Conservation (phyloP, 495 filamentous ascomycete genomes). For the Choiromyces venosus region DNA sequence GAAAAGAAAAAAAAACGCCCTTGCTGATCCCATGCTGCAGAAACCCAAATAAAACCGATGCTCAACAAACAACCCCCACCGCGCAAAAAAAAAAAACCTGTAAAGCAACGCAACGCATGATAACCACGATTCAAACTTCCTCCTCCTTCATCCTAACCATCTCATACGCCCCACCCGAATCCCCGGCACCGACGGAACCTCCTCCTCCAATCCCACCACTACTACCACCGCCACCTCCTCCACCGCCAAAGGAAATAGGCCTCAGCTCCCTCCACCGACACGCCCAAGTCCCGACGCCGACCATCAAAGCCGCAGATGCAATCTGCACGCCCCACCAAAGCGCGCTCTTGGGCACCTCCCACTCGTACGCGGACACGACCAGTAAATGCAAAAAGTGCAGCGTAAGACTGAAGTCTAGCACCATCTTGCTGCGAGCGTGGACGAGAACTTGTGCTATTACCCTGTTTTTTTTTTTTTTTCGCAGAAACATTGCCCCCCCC, state of each 20-base stretch:
- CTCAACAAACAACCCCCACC: background rate
- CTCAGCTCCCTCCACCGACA: constrained; percentile 83
- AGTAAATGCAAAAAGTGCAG: constrained; percentile 83
- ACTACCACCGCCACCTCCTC: constrained; percentile 28
- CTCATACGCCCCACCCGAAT: constrained; percentile 69
- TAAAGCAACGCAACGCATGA: background rate
- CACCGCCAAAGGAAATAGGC: constrained; percentile 80
- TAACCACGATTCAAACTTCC: constrained; percentile 42
- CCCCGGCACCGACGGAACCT: constrained; percentile 47
- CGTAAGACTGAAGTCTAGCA: constrained; percentile 88
- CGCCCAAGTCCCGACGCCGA: constrained; percentile 72
- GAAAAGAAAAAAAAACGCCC: background rate
- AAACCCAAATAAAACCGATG: background rate
- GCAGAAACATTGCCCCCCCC: too few relatives aligned
- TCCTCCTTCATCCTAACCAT: constrained; percentile 63
- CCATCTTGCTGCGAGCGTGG: constrained; percentile 79
- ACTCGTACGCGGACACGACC: constrained; percentile 67
- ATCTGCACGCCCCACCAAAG: constrained; percentile 87
- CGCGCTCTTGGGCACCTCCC: constrained; percentile 61
- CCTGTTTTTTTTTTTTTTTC: too few relatives aligned
- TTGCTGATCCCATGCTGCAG: background rate
- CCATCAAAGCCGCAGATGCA: constrained; percentile 63
- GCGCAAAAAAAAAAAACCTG: background rate
- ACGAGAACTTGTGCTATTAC: constrained; percentile 72
- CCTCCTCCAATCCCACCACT: constrained; percentile 39